These are phyloP conservation scores for Ceriops zippeliana DNA, from an alignment of 345 rosid genomes.

Conservation along the genomic window DNA sequence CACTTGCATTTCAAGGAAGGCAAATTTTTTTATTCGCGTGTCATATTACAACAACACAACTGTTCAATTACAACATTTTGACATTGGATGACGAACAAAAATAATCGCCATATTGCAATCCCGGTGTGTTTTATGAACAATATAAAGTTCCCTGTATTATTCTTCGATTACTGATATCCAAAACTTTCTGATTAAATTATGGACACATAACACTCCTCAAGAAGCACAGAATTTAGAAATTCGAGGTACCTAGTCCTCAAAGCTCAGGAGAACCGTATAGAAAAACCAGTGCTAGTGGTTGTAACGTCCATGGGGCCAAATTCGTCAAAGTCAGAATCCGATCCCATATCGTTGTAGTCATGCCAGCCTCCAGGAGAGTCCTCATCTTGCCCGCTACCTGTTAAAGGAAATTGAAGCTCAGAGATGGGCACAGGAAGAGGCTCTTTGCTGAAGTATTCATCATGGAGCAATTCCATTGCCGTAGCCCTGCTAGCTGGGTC, in stretches of 20 bases:
- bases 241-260: neutral
- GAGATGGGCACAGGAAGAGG: slow-evolving; percentile 71
- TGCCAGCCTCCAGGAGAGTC: slow-evolving; percentile 35
- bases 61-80: neutral
- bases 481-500: slow-evolving; percentile 74
- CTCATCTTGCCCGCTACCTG: slow-evolving; percentile 50
- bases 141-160: neutral
- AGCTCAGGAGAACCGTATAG: slow-evolving; percentile 49
- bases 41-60: too few species aligned
- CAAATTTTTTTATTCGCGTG: too few species aligned
- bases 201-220: neutral
- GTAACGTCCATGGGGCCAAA: slow-evolving; percentile 51
- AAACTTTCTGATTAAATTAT: neutral
- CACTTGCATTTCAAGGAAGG: too few species aligned
- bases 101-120: neutral
- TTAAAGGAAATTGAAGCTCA: slow-evolving; percentile 60
- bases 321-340: slow-evolving; percentile 36
- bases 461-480: slow-evolving; percentile 66
- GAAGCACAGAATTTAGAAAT: neutral
- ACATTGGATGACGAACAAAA: neutral
- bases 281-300: slow-evolving; percentile 53
- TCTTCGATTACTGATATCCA: neutral
- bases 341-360: slow-evolving; percentile 16
- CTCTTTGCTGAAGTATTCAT: slow-evolving; percentile 64
- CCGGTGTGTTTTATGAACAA: neutral